phyloP scores from a whole-genome alignment of 1,284 basidiomycete species.

The Microbotryomycetes sp. region DNA sequence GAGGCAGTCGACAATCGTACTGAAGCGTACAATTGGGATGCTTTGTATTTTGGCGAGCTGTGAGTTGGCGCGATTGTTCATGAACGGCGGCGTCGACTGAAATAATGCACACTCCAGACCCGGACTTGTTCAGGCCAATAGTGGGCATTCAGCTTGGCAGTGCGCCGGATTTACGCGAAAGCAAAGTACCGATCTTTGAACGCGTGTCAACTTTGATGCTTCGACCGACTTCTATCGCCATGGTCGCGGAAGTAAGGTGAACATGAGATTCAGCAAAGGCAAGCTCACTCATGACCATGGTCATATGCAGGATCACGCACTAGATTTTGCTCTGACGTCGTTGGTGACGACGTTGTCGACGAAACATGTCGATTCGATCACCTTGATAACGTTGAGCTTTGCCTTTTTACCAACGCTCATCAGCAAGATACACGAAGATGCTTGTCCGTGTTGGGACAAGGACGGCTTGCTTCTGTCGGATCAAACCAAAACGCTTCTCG shows the following conservation, averaged over 20 bases:
- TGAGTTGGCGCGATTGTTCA: neutral
- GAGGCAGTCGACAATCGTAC: slow-evolving; percentile 6
- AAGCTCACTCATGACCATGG: neutral
- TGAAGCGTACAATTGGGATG: slow-evolving; percentile 2
- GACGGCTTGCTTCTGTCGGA: slow-evolving; percentile 9
- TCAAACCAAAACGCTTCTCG: neutral
- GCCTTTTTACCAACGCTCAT: slow-evolving; percentile 23
- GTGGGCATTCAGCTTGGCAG: slow-evolving; percentile 15
- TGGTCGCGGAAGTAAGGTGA: neutral
- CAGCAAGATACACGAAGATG: slow-evolving; percentile 17
- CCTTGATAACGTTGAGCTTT: slow-evolving; percentile 6
- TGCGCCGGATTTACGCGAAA: slow-evolving; percentile 3
- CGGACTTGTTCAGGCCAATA: slow-evolving; percentile 14
- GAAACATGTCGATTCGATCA: slow-evolving; percentile 16
- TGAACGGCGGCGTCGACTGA: too few relatives aligned
- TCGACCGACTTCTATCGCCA: neutral
- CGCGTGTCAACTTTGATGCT: slow-evolving; percentile 16
- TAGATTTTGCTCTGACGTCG: slow-evolving; percentile 10
- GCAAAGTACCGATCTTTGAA: slow-evolving; percentile 18
- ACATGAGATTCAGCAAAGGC: neutral
- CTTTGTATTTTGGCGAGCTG: slow-evolving; percentile 9
- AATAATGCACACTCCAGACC: slow-evolving; percentile 6
- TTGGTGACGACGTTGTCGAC: slow-evolving; percentile 11
- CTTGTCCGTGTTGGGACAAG: slow-evolving; percentile 19
- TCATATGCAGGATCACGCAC: neutral